These are phyloP conservation scores for Kockiozyma suomiensis DNA, from an alignment of 805 yeast genomes.

Conservation along the genomic window DNA sequence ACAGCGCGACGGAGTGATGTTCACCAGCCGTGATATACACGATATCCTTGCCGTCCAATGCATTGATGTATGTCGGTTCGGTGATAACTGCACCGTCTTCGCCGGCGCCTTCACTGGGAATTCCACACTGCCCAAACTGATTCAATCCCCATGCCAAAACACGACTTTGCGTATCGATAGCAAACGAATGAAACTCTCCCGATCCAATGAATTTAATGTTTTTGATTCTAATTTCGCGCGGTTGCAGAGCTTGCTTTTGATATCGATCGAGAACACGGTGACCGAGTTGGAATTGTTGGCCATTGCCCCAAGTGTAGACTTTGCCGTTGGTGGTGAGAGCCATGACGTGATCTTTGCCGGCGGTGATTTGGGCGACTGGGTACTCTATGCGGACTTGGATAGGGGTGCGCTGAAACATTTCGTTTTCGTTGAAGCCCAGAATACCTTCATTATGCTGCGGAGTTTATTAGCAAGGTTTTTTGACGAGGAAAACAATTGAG, in stretches of 20 bases:
- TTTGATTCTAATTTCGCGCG: slow-evolving; percentile 80
- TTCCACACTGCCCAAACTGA: slow-evolving; percentile 96
- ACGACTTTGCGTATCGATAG: slow-evolving; percentile 69
- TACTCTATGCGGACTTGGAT: slow-evolving; percentile 60
- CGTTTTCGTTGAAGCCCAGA: slow-evolving; percentile 73
- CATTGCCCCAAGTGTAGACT: slow-evolving; percentile 97
- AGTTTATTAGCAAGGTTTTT: not conserved
- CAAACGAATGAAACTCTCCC: slow-evolving; percentile 96
- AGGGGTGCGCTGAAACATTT: slow-evolving; percentile 68
- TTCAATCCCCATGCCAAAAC: slow-evolving; percentile 94
- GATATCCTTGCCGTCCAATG: slow-evolving; percentile 61
- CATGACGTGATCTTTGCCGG: slow-evolving; percentile 90
- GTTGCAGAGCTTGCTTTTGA: slow-evolving; percentile 70
- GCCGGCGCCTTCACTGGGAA: slow-evolving; percentile 56
- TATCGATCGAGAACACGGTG: slow-evolving; percentile 80
- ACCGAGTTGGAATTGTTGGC: slow-evolving; percentile 91
- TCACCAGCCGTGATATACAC: slow-evolving; percentile 84
- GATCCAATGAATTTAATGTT: slow-evolving; percentile 79
- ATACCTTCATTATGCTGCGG: slow-evolving; percentile 76
- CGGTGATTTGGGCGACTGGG: slow-evolving; percentile 78
- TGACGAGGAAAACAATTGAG: too few relatives aligned
- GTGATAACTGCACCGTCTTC: slow-evolving; percentile 84
- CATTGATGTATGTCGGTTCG: slow-evolving; percentile 73
- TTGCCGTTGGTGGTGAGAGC: slow-evolving; percentile 82
- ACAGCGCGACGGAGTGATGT: slow-evolving; percentile 83